Percentiles rank a stretch among this genome's conserved stretches.
Conservation (phyloP, 179 eudicot species). For the Beta corolliflora region DNA sequence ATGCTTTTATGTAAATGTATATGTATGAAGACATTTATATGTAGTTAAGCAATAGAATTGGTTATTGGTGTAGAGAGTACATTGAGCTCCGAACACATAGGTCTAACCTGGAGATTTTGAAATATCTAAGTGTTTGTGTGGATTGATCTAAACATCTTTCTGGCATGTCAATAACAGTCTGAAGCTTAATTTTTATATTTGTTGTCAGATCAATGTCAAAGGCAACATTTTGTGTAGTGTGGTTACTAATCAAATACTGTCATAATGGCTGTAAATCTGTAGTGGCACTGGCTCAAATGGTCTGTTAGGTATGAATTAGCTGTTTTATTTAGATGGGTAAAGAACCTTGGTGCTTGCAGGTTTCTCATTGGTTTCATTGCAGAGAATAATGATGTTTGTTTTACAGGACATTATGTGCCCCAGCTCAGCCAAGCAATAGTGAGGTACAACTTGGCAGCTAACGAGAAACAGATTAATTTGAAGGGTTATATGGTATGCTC, state of each 20-base stretch:
- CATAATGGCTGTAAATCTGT: background rate
- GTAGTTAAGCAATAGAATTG: too few relatives aligned
- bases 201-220: background rate
- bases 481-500: conserved; percentile 88
- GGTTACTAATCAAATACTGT: background rate
- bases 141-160: background rate
- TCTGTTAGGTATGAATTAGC: background rate
- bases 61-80: background rate
- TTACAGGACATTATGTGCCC: conserved; percentile 94
- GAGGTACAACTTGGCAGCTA: conserved; percentile 51
- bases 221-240: background rate
- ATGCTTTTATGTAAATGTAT: background rate
- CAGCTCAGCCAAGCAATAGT: conserved; percentile 95
- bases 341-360: conserved; percentile 7
- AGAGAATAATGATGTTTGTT: conserved; percentile 5
- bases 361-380: background rate
- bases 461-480: conserved; percentile 48
- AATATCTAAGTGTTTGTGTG: background rate
- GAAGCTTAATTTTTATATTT: background rate
- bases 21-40: too few relatives aligned
- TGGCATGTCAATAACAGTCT: background rate
- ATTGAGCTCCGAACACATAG: background rate
- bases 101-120: background rate
- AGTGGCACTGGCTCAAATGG: background rate
- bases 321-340: background rate